phyloP scores from a whole-genome alignment of 192 early-diverging fungal species.

The Kickxella alabastrina region DNA sequence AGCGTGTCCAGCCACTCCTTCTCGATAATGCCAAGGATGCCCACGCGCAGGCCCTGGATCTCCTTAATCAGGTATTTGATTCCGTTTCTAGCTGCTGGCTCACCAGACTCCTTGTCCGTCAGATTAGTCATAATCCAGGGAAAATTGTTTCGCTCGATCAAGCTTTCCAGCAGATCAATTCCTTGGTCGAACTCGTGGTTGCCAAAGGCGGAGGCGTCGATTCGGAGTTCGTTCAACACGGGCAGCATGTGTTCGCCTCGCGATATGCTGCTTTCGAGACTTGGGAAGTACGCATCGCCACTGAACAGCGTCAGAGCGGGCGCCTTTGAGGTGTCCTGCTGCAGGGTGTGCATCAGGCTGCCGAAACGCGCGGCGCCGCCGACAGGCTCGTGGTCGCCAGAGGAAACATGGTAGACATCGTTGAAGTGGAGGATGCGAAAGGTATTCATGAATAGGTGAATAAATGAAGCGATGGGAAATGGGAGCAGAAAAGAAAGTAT shows the following conservation, averaged over 20 bases:
- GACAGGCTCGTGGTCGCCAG: conserved; percentile 54
- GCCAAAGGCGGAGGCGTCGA: conserved; percentile 61
- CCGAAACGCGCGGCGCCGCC: conserved; percentile 64
- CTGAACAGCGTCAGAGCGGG: conserved; percentile 58
- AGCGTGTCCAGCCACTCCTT: conserved; percentile 70
- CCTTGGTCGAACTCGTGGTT: conserved; percentile 80
- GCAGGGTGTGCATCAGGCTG: conserved; percentile 42
- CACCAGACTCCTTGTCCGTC: conserved; percentile 36
- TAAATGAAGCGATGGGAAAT: background rate
- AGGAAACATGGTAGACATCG: conserved; percentile 60
- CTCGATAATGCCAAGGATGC: conserved; percentile 67
- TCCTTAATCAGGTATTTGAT: conserved; percentile 50
- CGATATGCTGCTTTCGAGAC: conserved; percentile 63
- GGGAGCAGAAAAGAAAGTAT: background rate
- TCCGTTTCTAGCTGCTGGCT: conserved; percentile 27
- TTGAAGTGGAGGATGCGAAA: conserved; percentile 62
- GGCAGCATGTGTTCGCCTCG: conserved; percentile 63
- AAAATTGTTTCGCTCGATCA: conserved; percentile 57
- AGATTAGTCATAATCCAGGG: conserved; percentile 73
- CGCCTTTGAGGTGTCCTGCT: conserved; percentile 5
- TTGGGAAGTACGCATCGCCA: conserved; percentile 66
- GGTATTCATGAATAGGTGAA: background rate
- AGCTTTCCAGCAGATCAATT: conserved; percentile 48
- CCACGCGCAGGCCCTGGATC: conserved; percentile 53
- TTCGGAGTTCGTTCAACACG: conserved; percentile 55